Conservation (phyloP, 768 basidiomycete species). For the Podaxis sp. region DNA sequence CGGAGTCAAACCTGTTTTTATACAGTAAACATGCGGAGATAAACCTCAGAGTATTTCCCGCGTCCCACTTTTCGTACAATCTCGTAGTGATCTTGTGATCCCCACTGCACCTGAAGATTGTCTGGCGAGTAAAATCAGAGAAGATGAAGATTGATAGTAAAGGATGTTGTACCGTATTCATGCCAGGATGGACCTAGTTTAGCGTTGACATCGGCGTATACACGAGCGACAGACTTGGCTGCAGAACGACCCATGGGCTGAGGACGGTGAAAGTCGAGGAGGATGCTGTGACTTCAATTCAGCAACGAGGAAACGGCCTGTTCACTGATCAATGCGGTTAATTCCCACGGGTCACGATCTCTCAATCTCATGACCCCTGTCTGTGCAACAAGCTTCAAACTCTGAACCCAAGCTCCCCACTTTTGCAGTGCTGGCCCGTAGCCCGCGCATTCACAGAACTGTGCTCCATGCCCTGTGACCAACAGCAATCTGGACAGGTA, state of each 20-base stretch:
- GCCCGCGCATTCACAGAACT: background rate
- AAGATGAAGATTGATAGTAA: slow-evolving; percentile 19
- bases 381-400: background rate
- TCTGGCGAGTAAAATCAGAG: slow-evolving; percentile 46
- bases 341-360: slow-evolving; percentile 26
- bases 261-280: slow-evolving; percentile 12
- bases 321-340: slow-evolving; percentile 19
- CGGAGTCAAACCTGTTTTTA: slow-evolving; percentile 15
- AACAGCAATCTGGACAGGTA: background rate
- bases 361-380: background rate
- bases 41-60: slow-evolving; percentile 93
- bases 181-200: slow-evolving; percentile 90
- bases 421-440: background rate
- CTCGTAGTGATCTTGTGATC: slow-evolving; percentile 95
- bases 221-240: slow-evolving; percentile 78
- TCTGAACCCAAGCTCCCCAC: background rate
- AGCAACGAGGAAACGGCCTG: slow-evolving; percentile 14
- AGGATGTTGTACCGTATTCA: slow-evolving; percentile 75
- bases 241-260: slow-evolving; percentile 65
- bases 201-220: slow-evolving; percentile 87
- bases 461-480: background rate
- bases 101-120: slow-evolving; percentile 97
- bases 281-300: slow-evolving; percentile 13
- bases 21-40: slow-evolving; percentile 17
- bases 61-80: slow-evolving; percentile 95